Percentiles rank a stretch among this genome's conserved stretches.
Evolutionary conservation across 2,329 filamentous ascomycete genomes (phyloP).

Genomic region (Sphaerulina populicola): DNA sequence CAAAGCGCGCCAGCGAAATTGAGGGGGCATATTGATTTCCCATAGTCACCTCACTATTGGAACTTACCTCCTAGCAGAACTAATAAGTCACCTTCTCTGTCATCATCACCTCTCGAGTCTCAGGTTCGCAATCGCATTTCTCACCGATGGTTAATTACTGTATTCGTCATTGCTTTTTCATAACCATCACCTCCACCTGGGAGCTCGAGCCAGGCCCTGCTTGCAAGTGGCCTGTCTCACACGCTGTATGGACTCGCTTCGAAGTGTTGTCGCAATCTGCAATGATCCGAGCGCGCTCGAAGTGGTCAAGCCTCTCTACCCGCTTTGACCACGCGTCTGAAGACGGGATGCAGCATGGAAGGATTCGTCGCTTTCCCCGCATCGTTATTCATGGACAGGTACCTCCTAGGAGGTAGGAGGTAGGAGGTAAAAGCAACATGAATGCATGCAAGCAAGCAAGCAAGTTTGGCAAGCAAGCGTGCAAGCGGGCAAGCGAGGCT

Average conservation of each 20-base stretch:
- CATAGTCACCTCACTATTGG: too few species aligned
- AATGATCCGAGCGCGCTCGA: constrained; percentile 1
- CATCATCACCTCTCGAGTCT: too few species aligned
- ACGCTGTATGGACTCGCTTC: constrained; percentile 7
- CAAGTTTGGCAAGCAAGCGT: too few species aligned
- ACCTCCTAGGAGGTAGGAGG: too few species aligned
- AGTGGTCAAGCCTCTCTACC: constrained; percentile 3
- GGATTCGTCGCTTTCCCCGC: constrained; percentile 5
- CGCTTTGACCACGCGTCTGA: neutral
- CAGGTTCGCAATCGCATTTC: too few species aligned
- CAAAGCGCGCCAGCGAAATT: too few species aligned
- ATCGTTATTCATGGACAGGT: constrained; percentile 1
- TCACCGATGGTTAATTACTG: neutral
- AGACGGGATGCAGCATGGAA: neutral
- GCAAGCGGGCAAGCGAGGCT: neutral
- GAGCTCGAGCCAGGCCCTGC: constrained; percentile 9
- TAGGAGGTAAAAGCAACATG: too few species aligned
- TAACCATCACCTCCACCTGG: constrained; percentile 2
- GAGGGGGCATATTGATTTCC: too few species aligned
- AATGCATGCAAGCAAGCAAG: too few species aligned
- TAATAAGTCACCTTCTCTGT: too few species aligned
- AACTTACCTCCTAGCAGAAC: too few species aligned
- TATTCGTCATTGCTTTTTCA: constrained; percentile 10
- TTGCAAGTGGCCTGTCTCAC: neutral
- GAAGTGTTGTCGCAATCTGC: neutral